These are phyloP conservation scores for Boehmeria nivea DNA, from an alignment of 306 rosid species.

Conservation along the genomic window DNA sequence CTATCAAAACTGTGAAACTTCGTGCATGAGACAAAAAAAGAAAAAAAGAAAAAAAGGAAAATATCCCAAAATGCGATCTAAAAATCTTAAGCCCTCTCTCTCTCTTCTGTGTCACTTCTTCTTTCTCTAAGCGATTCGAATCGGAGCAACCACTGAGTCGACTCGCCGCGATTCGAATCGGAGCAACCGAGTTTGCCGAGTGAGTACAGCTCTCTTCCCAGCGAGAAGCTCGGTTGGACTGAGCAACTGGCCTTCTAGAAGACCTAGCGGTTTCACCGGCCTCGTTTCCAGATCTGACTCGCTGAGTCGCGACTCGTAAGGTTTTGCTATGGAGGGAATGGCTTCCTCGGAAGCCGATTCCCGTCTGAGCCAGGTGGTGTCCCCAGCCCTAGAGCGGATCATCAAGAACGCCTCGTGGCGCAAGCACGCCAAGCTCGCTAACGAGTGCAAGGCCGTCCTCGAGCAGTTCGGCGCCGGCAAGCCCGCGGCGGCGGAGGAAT, in stretches of 20 bases:
- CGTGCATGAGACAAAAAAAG: not conserved
- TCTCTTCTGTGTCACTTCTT: constrained; percentile 1
- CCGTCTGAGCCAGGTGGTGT: constrained; percentile 80
- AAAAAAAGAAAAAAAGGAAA: not conserved
- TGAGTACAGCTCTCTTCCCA: not conserved
- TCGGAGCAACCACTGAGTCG: constrained; percentile 31
- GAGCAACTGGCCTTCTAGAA: not conserved
- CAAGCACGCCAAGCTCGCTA: constrained; percentile 83
- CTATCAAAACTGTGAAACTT: not conserved
- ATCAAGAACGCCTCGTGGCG: constrained; percentile 93
- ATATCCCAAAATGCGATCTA: constrained; percentile 25
- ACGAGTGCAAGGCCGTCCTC: constrained; percentile 83
- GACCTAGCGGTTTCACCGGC: not conserved
- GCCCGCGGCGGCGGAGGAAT: constrained; percentile 2
- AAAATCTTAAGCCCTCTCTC: constrained; percentile 24
- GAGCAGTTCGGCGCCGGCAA: constrained; percentile 50
- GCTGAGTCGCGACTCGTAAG: constrained; percentile 36
- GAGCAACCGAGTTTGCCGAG: not conserved
- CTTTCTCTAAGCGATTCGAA: constrained; percentile 6
- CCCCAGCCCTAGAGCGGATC: constrained; percentile 89
- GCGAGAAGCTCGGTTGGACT: no score
- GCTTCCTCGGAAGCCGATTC: constrained; percentile 99
- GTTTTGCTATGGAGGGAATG: constrained; percentile 70
- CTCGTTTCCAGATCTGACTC: constrained; percentile 30
- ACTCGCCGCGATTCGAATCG: constrained; percentile 27